Percentiles rank a stretch among this genome's conserved stretches.
Evolutionary conservation across 176 grass and related monocot species (phyloP).

Genomic region (Aegilops bicornis): DNA sequence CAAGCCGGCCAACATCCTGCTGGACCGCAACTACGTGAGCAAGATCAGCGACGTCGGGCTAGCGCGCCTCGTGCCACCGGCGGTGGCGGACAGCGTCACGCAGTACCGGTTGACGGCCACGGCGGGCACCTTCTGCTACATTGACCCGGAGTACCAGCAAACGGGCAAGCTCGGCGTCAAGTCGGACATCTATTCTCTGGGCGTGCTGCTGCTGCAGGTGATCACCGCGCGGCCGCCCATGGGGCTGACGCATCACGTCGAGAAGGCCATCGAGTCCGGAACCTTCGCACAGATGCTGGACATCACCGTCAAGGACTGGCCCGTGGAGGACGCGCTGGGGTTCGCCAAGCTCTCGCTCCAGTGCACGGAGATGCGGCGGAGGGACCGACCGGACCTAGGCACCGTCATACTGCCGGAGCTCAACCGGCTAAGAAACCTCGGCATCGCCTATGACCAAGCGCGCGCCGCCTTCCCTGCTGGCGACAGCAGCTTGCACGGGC

Average conservation of each 20-base stretch:
- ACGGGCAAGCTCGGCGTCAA: slow-evolving; percentile 85
- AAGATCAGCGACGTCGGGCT: slow-evolving; percentile 97
- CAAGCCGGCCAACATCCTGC: slow-evolving; percentile 90
- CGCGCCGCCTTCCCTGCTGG: background rate
- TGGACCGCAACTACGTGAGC: slow-evolving; percentile 93
- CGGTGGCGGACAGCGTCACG: slow-evolving; percentile 77
- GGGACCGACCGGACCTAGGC: slow-evolving; percentile 75
- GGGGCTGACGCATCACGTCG: slow-evolving; percentile 86
- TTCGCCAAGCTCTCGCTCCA: slow-evolving; percentile 79
- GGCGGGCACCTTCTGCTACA: slow-evolving; percentile 96
- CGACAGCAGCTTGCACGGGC: background rate
- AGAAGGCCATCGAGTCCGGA: slow-evolving; percentile 71
- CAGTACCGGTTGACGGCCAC: slow-evolving; percentile 88
- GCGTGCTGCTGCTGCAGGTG: slow-evolving; percentile 89
- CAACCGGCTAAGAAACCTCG: slow-evolving; percentile 89
- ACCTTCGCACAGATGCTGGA: slow-evolving; percentile 77
- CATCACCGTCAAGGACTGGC: slow-evolving; percentile 73
- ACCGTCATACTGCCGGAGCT: slow-evolving; percentile 84
- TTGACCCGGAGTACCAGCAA: slow-evolving; percentile 99
- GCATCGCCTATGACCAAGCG: slow-evolving; percentile 57
- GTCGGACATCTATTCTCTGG: slow-evolving; percentile 93
- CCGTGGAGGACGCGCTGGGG: slow-evolving; percentile 62
- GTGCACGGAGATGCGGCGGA: slow-evolving; percentile 75
- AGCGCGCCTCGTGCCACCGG: slow-evolving; percentile 72
- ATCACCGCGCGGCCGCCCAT: slow-evolving; percentile 73